Evolutionary conservation across 2,329 filamentous ascomycete species (phyloP), one percentile per base, ranked within the genome.

Genomic region (Colletotrichum sansevieriae): DNA sequence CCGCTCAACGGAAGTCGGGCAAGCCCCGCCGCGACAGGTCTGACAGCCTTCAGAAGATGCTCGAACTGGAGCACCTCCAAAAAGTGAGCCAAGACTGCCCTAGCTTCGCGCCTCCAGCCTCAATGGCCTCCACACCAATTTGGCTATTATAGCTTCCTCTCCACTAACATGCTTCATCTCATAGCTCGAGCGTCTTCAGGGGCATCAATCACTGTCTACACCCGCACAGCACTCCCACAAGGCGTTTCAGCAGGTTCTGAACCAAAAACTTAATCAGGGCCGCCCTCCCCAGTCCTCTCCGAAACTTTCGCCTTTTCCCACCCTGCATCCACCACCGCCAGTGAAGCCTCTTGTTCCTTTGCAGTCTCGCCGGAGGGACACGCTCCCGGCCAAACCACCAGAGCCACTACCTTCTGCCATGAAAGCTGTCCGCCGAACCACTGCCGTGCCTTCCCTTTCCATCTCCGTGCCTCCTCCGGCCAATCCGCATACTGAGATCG

Each of bases 11-110:
- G 35, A 60, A 57, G 7, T 46, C 59, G 51, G 51, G 39, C 13
- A 41, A 61, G 33, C 59, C 54, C 22, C 52, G 25, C 9, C 47
- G 43, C 39, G 43, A 39, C 18, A 65, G 63, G 49, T 65, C 66
- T 65, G 63, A 66, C 56, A 87, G 83, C 76, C 83, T 89, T 71
- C 82, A 88, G 75, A 83, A 81, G 68, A 89, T 90, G 87, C 80
- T 89, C 56, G 86, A 89, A 72, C 77, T 89, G 59, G 88, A 90
- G 74, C 87, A 85, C 74, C 82, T 81, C 75, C 83, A 81, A 76
- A 88, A 87, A 84, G 88, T 89, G 80, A 80, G 70, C 37, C 54
- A 35, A 62, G 60, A 55, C 59, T 18, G 64, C 47, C 62, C 52
- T 61, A 61, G 37, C 18, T 49, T 60, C 22, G 52, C 49, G 56